phyloP scores from a whole-genome alignment of 140 eudicot genomes.

The Cichorium intybus region DNA sequence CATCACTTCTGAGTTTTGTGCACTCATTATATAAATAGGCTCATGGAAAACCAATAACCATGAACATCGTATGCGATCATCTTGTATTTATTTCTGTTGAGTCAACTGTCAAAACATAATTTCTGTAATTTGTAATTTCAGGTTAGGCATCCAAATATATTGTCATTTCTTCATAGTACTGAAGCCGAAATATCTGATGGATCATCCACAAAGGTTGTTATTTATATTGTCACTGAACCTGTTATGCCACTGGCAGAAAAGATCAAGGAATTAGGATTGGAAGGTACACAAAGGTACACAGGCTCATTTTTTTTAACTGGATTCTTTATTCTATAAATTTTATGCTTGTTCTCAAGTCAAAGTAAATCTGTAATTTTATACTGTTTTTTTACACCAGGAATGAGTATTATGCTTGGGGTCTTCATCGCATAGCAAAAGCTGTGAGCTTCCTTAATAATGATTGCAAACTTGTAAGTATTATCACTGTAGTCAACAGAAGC shows the following conservation, averaged over 20 bases:
- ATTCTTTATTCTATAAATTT: constrained; percentile 3
- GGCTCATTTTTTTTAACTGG: constrained; percentile 1
- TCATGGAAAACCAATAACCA: neutral
- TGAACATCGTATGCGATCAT: neutral
- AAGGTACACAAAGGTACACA: constrained; percentile 80
- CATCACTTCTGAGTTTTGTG: constrained; percentile 2
- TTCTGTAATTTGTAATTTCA: constrained; percentile 35
- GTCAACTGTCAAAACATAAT: constrained; percentile 2
- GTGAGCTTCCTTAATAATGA: constrained; percentile 98
- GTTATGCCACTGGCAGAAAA: constrained; percentile 95
- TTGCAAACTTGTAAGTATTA: constrained; percentile 85
- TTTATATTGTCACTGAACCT: constrained; percentile 93
- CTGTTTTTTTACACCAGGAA: constrained; percentile 56
- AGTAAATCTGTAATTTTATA: neutral
- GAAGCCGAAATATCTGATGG: constrained; percentile 88
- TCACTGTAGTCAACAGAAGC: neutral
- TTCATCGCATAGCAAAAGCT: constrained; percentile 92
- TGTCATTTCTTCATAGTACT: constrained; percentile 91
- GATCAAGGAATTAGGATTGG: constrained; percentile 85
- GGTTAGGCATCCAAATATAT: constrained; percentile 97
- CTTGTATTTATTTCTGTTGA: neutral
- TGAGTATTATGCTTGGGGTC: constrained; percentile 98
- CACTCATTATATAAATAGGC: neutral
- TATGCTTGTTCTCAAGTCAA: neutral
- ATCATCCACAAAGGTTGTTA: constrained; percentile 68